Base-by-base conservation (phyloP, 352 stramenopile species). In the Pythium angustatum region DNA sequence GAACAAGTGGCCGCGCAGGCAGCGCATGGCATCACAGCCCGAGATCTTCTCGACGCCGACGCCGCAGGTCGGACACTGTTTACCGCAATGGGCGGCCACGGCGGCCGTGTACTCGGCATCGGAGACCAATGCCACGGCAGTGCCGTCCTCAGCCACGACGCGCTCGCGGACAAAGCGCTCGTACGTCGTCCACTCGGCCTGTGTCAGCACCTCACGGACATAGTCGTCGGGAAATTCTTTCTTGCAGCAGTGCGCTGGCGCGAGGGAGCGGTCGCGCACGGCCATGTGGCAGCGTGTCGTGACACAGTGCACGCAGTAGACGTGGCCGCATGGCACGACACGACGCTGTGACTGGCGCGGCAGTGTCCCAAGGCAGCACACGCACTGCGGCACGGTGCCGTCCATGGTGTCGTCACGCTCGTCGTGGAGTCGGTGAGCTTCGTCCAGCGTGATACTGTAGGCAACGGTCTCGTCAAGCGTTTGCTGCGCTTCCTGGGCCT, bases 21-120 rank as follows among this genome's bases (percentile, higher is more conserved):
- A 93, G 26, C 8, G 57, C 62, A 93, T 85, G 26, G 58, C 67
- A 57, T 83, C 83, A 68, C 82, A 93, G n/a, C 85, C 85, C 0
- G 4, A 17, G 22, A 64, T 62, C 38, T 71, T 77, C 33, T 88
- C 68, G 34, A 91, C 81, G 6, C 85, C 85, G 6, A 93, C 64
- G 33, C 82, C 85, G 65, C 85, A 93, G 31, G 69, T 69, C 40
- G 85, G 85, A 56, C 85, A 91, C 59, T 93, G 85, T n/a, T 78
- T 69, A 3, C 64, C 73, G 40, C 70, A 53, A 11, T 75, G 57
- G 12, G 43, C 19, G 31, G 62, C 53, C 33, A 91, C 69, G 19
- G 78, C 56, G 5, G 55, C 57, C 10, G 78, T 70, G 49, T 93
- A 93, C 21, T 90, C 80, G 31, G 71, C 72, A 63, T 93, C 84